Evolutionary conservation across 139 green algal genomes (phyloP), one percentile per base, ranked within the genome.

Genomic region (Asterochloris erici): DNA sequence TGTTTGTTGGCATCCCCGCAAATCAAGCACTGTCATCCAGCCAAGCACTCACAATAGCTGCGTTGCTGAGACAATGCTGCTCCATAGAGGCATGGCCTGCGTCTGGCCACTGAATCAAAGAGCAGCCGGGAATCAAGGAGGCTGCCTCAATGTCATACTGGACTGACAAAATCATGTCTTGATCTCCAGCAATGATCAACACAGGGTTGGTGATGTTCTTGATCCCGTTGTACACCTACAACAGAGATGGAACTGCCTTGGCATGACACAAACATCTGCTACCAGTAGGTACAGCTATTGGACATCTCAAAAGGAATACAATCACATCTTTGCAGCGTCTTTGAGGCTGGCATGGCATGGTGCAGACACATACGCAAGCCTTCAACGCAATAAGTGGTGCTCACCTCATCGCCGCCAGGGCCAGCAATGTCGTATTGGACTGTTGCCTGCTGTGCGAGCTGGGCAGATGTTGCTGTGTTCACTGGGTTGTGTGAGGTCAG

Each of bases 101-200:
- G 60, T 76, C 71, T 76, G 71, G 71, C 71, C 71, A 76, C 71
- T 76, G 71, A 60, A 76, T 76, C 71, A 76, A 76, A 27, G 71
- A 76, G 16, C 24, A 28, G 71, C 71, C 23, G 21, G 71, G 71
- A 23, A 76, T 76, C 9, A 76, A 60, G n/a, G 19, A 54, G 12
- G 71, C 71, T 76, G 71, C 71, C n/a, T 76, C 12, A 38, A 76
- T 76, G n/a, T 76, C 71, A 76, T 76, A 76, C 15, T 76, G 71
- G 11, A 76, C 71, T 60, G 71, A 27, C 71, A 76, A 38, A 60
- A 76, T 14, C 71, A 54, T 28, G n/a, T 76, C 71, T 76, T 47
- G 19, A 38, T 76, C 71, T 28, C 71, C 71, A 38, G 71, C 71
- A 76, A 76, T 76, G 71, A 76, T 71, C 66, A 71, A 24, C 19